Base-by-base conservation (phyloP, 2,329 filamentous ascomycete genomes). In the Aspergillus puulaauensis region DNA sequence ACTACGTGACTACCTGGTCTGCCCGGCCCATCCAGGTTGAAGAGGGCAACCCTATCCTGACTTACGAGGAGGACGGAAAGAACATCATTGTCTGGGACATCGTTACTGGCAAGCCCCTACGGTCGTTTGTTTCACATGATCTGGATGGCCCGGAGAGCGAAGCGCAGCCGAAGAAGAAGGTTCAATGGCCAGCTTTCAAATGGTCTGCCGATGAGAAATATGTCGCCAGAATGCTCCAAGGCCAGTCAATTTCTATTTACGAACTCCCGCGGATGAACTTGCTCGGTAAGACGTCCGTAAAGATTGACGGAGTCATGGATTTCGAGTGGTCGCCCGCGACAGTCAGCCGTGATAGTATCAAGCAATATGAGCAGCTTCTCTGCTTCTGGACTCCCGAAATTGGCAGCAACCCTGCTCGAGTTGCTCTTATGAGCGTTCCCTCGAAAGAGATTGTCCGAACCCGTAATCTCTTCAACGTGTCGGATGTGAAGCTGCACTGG, bases 21-120 rank as follows among this genome's bases (percentile, higher is more conserved):
- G 91, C 93, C 77, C 86, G 91, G 51, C 92, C 95, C 23, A 96
- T 99, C 70, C 86, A 90, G 60, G 91, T 99, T 57, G 90, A 95
- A 59, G 95, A 98, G 67, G 87, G 90, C 64, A 90, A 96, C 37
- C 48, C 58, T 75, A 81, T 89, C n/a, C 83, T 97, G 51, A 88
- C 90, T 3, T 82, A 92, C 60, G 95, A 98, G 70, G 95, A 99
- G 71, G 93, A 99, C 68, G 95, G 95, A 76, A 98, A 98, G 83
- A 97, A 98, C 83, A 98, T 98, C 77, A 90, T 99, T 71, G 93
- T 99, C 71, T 99, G 95, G 95, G 93, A 98, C 71, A 88, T 98
- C 61, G 90, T 90, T 52, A 95, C 93, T 9, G 88, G 86, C 68
- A 90, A 93, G 75, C 91, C 93, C 56, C 83, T 99, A 51, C 90